Base-by-base conservation (phyloP, 345 rosid species). In the Conringia planisiliqua region DNA sequence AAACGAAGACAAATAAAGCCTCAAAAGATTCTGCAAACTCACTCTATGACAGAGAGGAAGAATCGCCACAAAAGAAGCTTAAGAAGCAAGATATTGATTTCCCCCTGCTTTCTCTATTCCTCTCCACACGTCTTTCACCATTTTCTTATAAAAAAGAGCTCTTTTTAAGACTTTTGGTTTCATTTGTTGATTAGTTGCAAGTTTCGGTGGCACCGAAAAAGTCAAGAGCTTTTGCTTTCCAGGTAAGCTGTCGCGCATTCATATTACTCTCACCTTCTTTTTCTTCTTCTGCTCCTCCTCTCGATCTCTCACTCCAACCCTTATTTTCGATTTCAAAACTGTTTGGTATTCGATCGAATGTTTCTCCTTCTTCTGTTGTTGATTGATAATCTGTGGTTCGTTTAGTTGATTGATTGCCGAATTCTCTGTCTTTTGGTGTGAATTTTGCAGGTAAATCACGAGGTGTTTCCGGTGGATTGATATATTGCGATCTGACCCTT, bases 151-250 rank as follows among this genome's bases (percentile, higher is more conserved):
- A 50, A 59, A 50, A 22, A 17, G 20, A 17, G 20, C 29, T 46
- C 18, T 44, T 67, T 33, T 48, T 2, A 13, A 54, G n/a, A 54
- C 66, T 51, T 70, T 62, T 62, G 51, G 72, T 63, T 54, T 46
- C 52, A 58, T 77, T 77, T 63, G 43, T 12, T 22, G 1, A 22
- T 70, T 43, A 70, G 80, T 63, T 71, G 66, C 39, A 74, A 66
- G 58, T 66, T 33, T 74, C 72, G 51, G 57, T 3, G 35, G 35
- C 65, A 38, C 33, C 71, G 10, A 39, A 47, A 77, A 77, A 71
- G 80, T 77, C 68, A 59, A 71, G 57, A 71, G 40, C 68, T 71
- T 65, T 66, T 65, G 77, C 81, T 77, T 77, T 71, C 76, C 76
- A 77, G 68, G 73, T 71, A 65, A 57, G 62, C 38, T 33, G 42